Evolutionary conservation across 2,329 filamentous ascomycete genomes (phyloP).

Genomic region (Neurospora sp.): DNA sequence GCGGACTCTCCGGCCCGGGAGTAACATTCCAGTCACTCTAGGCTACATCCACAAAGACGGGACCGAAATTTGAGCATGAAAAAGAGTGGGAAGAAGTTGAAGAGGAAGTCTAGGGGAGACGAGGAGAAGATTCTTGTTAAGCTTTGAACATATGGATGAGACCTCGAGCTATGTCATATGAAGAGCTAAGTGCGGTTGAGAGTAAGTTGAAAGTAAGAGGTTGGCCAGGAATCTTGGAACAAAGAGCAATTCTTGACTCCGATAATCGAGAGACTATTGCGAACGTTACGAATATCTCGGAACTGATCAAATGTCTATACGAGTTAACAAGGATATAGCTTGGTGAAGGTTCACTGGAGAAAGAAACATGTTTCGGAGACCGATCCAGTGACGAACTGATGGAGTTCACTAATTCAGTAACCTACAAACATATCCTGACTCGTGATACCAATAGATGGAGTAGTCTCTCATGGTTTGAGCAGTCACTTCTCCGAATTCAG

Average conservation of each 20-base stretch:
- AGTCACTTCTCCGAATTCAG: background rate
- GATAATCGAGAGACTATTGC: background rate
- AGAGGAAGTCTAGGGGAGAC: background rate
- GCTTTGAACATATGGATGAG: background rate
- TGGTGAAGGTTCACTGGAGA: background rate
- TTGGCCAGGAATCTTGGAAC: background rate
- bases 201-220: background rate
- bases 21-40: too few species aligned
- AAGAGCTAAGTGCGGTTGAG: background rate
- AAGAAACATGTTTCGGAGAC: background rate
- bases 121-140: background rate
- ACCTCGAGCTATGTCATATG: background rate
- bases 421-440: too few species aligned
- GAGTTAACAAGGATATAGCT: background rate
- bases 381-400: background rate
- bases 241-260: background rate
- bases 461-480: background rate
- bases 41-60: too few species aligned
- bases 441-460: background rate
- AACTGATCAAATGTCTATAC: background rate
- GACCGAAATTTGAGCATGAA: background rate
- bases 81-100: background rate
- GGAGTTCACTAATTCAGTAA: background rate
- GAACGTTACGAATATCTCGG: background rate
- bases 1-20: too few species aligned